Conservation (phyloP, 768 basidiomycete species). For the Mycena sanguinolenta region DNA sequence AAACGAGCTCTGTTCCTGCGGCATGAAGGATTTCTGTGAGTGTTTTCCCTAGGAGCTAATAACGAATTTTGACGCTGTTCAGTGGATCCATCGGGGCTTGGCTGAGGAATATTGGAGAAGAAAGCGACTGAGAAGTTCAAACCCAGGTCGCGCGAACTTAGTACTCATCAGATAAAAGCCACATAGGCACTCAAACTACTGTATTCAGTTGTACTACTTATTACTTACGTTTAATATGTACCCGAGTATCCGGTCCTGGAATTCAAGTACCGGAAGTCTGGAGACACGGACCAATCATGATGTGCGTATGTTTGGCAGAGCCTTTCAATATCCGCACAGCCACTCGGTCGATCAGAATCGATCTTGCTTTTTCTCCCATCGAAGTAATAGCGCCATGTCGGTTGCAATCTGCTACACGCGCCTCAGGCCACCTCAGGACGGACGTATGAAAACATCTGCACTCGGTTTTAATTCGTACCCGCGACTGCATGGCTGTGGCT, state of each 20-base stretch:
- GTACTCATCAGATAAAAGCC: constrained; percentile 17
- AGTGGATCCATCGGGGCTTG: constrained; percentile 97
- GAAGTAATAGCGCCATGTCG: not conserved
- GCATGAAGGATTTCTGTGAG: constrained; percentile 93
- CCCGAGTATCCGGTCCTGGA: no score
- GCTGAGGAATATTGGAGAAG: constrained; percentile 80
- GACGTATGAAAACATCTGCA: no score
- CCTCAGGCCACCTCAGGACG: not conserved
- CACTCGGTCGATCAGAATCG: not conserved
- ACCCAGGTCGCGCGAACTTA: not conserved
- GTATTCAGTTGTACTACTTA: constrained; percentile 4
- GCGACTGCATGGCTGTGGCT: not conserved
- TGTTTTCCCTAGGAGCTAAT: not conserved
- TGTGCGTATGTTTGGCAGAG: not conserved
- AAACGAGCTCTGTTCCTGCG: constrained; percentile 96
- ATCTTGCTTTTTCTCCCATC: not conserved
- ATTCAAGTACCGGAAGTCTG: no score
- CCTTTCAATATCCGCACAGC: not conserved
- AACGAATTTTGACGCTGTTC: constrained; percentile 34
- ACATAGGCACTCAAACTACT: not conserved
- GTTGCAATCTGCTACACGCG: constrained; percentile 1
- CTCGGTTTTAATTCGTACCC: not conserved
- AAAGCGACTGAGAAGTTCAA: constrained; percentile 15
- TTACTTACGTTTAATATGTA: constrained; percentile 6
- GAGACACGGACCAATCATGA: no score